phyloP scores from a whole-genome alignment of 2,329 filamentous ascomycete species.

The Fusarium dlaminii region DNA sequence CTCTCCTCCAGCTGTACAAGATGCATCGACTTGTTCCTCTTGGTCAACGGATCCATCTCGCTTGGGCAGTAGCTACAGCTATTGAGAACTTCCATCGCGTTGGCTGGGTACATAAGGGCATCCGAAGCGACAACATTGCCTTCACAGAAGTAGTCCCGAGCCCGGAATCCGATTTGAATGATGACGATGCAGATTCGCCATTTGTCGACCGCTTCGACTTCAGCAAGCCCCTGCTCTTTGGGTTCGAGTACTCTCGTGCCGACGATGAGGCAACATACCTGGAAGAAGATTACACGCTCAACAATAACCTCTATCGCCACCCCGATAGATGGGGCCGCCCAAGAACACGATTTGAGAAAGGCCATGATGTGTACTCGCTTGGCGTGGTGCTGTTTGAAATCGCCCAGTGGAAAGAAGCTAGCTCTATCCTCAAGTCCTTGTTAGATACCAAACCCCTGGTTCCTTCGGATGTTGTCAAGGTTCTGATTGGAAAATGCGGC shows the following conservation, averaged over 20 bases:
- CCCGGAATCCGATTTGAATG: background rate
- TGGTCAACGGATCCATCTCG: background rate
- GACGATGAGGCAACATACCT: background rate
- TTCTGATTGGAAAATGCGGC: background rate
- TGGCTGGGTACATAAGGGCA: background rate
- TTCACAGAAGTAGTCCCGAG: background rate
- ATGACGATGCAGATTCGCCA: background rate
- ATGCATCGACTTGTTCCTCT: background rate
- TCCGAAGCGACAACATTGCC: background rate
- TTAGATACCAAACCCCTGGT: background rate
- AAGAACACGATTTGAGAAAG: background rate
- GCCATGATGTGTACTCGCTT: background rate
- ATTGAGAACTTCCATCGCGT: background rate
- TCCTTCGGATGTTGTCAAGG: background rate
- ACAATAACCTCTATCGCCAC: background rate
- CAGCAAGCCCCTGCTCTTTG: background rate
- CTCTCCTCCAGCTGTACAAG: background rate
- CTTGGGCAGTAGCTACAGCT: background rate
- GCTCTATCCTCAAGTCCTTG: background rate
- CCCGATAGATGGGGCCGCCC: background rate
- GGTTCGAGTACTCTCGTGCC: background rate
- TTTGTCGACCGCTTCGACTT: background rate
- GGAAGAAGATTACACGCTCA: background rate
- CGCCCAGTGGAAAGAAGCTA: background rate
- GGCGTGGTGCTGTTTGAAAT: background rate